Base-by-base conservation (phyloP, 352 stramenopile genomes). In the Pythium coloratum region DNA sequence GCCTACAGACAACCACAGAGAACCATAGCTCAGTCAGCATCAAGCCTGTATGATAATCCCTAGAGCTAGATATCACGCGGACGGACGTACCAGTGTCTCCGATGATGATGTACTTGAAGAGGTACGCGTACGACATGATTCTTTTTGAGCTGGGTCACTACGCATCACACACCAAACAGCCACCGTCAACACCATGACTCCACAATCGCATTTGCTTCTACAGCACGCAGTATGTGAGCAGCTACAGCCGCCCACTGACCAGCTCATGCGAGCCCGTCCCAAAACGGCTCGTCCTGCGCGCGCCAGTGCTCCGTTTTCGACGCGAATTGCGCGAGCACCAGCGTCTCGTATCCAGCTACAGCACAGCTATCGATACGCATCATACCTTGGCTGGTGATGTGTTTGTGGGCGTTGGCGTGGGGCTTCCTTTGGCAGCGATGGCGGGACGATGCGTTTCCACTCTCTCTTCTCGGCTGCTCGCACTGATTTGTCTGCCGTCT, bases 51-150 rank as follows among this genome's bases (percentile, higher is more conserved):
- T 24, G 20, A 24, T 24, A 24, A 24, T 24, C 20, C 20, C 20
- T 24, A 24, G 20, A 24, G 20, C 20, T 24, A 24, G 20, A 24
- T 24, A 24, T 24, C 20, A 24, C 20, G 20, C 20, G 20, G 20
- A 24, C 20, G 8, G n/a, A 33, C 71, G 34, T 69, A 97, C 96
- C 96, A 50, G 97, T 99, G 79, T 99, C 97, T 55, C 97, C 97
- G 71, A 99, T 99, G 80, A 99, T 99, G 64, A 99, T 99, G 78
- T 99, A 98, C 85, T 98, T 98, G 84, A 98, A 98, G 55, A 98
- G 79, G 71, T 98, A 98, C 47, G 92, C 91, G 87, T 98, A 98
- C 67, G 91, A 97, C 94, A 98, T 98, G 53, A 16, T 57, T 16
- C 28, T 33, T 18, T 18, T 49, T 24, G 20, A 24, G 60, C 50